Evolutionary conservation across 192 early-diverging fungal genomes (phyloP), one percentile per base, ranked within the genome.

Genomic region (Mortierella claussenii): DNA sequence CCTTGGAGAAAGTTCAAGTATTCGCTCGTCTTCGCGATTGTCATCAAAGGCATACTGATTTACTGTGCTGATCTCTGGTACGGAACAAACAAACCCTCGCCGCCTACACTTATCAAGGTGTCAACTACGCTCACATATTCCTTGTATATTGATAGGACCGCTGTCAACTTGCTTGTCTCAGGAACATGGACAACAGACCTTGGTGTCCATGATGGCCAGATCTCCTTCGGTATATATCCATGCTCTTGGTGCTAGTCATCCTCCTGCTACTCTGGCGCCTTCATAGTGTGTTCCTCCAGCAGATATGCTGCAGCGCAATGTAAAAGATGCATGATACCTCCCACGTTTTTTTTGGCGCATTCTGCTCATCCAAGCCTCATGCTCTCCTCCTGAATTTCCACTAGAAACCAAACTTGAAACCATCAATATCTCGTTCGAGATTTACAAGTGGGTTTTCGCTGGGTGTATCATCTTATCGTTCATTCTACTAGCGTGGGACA

Each of bases 41-140:
- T 92, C 7, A 76, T 95, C 73, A 92, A 90, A 56, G 86, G 89
- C 31, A 82, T 92, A 30, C 80, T 92, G 17, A 86, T 93, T 24
- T 95, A 95, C 78, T 80, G 91, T 68, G 90, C 89, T 79, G 94
- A 96, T 84, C 64, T 96, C 51, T 91, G 86, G 79, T 75, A 60
- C n/a, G 18, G 37, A 12, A n/a, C 4, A 44, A 33, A 20, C 21
- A 15, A 20, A 46, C n/a, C 5, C 7, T 4, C 21, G 45, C 45
- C 21, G 18, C 21, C 45, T 6, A 15, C 6, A 13, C 45, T 46
- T 13, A n/a, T 10, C n/a, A 46, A 10, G n/a, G 45, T 17, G 15
- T 9, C 28, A n/a, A 4, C 17, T 11, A 4, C 33, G 1, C 13
- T 17, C 50, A 13, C 50, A 52, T 52, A 8, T 55, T 20, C 0